phyloP scores from a whole-genome alignment of 1,284 basidiomycete genomes.

The Mycena citricolor region DNA sequence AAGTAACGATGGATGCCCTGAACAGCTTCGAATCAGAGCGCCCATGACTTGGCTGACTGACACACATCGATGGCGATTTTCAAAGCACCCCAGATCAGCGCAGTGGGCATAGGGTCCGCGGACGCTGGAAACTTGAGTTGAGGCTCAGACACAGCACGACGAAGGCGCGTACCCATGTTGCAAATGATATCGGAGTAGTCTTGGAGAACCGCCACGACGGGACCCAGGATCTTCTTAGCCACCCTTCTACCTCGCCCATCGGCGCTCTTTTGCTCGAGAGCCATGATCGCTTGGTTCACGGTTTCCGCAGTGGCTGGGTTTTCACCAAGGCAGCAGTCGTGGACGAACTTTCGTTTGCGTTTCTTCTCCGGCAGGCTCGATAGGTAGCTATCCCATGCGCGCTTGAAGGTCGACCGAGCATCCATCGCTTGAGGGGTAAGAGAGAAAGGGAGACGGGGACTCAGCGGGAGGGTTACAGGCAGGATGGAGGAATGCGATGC shows the following conservation, averaged over 20 bases:
- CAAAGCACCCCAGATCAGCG: conserved; percentile 27
- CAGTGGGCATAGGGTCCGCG: conserved; percentile 23
- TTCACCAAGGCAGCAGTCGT: conserved; percentile 1
- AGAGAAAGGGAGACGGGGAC: too few species aligned
- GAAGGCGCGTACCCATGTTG: conserved; percentile 14
- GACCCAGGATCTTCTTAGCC: conserved; percentile 16
- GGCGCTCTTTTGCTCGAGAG: conserved; percentile 5
- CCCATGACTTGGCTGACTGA: not conserved
- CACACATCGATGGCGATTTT: conserved; percentile 25
- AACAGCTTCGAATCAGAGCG: not conserved
- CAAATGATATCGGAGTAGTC: conserved; percentile 18
- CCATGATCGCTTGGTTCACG: conserved; percentile 13
- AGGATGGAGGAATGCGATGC: too few species aligned
- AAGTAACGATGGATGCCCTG: conserved; percentile 20
- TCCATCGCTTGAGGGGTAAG: too few species aligned
- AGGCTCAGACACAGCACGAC: not conserved
- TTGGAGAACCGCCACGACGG: conserved; percentile 14
- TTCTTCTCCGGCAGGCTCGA: conserved; percentile 15
- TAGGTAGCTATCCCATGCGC: conserved; percentile 15
- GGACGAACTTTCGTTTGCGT: conserved; percentile 19
- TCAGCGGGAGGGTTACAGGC: too few species aligned
- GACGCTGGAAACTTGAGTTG: conserved; percentile 7
- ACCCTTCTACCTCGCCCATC: conserved; percentile 2
- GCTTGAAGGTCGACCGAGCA: too few species aligned
- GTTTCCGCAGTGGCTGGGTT: conserved; percentile 12